Conservation (phyloP, 805 yeast species). For the Metschnikowia anglica region DNA sequence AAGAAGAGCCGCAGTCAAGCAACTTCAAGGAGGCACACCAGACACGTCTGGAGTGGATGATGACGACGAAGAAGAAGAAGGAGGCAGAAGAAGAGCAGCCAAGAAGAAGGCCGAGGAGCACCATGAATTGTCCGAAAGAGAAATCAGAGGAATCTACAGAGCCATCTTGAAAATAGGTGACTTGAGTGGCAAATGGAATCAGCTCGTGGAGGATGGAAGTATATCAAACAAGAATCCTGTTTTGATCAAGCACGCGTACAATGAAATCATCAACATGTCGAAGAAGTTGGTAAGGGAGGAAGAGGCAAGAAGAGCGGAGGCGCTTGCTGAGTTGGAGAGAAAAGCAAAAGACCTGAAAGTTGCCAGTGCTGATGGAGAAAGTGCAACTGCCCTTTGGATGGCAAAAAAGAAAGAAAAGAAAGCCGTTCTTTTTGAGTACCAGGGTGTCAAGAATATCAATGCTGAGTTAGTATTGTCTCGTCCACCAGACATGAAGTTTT, state of each 20-base stretch:
- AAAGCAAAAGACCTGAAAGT: conserved; percentile 56
- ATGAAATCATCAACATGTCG: conserved; percentile 67
- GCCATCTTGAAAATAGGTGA: conserved; percentile 83
- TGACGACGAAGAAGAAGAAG: conserved; percentile 36
- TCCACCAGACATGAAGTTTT: conserved; percentile 76
- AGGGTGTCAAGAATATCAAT: conserved; percentile 82
- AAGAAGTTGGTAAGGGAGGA: conserved; percentile 61
- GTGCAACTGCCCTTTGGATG: conserved; percentile 51
- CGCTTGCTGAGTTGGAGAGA: conserved; percentile 57
- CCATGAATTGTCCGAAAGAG: conserved; percentile 73
- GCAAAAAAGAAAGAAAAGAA: conserved; percentile 79
- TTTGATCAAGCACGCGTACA: conserved; percentile 68
- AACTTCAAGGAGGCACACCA: conserved; percentile 42
- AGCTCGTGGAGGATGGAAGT: conserved; percentile 84
- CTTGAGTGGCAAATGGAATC: conserved; percentile 73
- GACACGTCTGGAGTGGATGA: conserved; percentile 40
- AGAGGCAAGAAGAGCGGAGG: conserved; percentile 58
- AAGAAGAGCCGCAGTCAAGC: conserved; percentile 70
- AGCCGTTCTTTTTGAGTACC: conserved; percentile 85
- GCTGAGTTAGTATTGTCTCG: conserved; percentile 84
- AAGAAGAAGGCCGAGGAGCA: conserved; percentile 37
- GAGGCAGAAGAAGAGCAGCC: conserved; percentile 26
- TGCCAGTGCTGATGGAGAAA: conserved; percentile 35
- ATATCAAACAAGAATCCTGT: conserved; percentile 82
- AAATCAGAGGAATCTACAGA: conserved; percentile 80